Conservation (phyloP, 345 rosid species). For the Cardiospermum halicacabum region DNA sequence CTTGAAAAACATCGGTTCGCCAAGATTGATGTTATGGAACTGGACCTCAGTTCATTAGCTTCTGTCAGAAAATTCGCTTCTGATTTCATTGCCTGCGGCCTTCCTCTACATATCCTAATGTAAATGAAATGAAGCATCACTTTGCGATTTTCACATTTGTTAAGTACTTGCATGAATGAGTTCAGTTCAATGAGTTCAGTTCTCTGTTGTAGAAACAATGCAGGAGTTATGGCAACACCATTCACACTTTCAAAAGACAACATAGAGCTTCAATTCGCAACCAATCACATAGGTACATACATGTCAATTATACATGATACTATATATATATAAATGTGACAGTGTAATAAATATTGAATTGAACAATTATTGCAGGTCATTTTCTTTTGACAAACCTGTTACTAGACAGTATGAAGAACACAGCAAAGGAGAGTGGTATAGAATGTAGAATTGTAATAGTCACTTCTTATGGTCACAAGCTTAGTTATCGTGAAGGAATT, state of each 20-base stretch:
- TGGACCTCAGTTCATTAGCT: neutral
- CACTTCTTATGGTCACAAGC: neutral
- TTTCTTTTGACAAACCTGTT: neutral
- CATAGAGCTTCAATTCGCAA: conserved; percentile 47
- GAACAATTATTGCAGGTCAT: neutral
- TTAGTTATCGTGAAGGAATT: neutral
- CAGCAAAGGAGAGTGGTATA: neutral
- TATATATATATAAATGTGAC: too few relatives aligned
- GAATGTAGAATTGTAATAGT: neutral
- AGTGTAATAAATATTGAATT: too few relatives aligned
- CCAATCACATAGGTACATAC: conserved; percentile 42
- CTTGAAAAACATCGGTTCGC: neutral
- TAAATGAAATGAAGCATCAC: too few relatives aligned
- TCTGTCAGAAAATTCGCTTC: neutral
- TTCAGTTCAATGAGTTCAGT: too few relatives aligned
- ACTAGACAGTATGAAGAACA: neutral
- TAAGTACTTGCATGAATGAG: too few relatives aligned
- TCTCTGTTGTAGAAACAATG: conserved; percentile 35
- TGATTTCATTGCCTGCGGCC: neutral
- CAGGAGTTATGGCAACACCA: conserved; percentile 37
- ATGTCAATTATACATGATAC: neutral
- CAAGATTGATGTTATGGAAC: neutral
- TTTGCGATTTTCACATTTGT: too few relatives aligned
- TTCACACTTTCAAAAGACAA: conserved; percentile 45
- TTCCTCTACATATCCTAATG: neutral